Evolutionary conservation across 192 early-diverging fungal genomes (phyloP).

Genomic region (Backusella circina): DNA sequence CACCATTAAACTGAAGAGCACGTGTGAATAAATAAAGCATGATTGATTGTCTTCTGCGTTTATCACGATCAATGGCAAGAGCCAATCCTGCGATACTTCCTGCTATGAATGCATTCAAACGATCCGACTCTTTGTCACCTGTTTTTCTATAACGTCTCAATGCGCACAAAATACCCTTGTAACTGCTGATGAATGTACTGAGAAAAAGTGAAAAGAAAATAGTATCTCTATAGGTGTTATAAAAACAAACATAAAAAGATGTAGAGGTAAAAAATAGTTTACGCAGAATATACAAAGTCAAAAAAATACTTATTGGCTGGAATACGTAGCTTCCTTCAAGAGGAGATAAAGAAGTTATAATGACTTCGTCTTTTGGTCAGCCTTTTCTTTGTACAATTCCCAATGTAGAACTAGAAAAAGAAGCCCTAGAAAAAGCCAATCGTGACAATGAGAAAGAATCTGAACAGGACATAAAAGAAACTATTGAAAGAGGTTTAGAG

Average conservation of each 20-base stretch:
- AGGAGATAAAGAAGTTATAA: constrained; percentile 27
- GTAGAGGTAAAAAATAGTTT: neutral
- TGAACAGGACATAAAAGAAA: constrained; percentile 31
- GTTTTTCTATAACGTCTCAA: constrained; percentile 47
- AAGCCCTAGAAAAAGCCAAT: constrained; percentile 13
- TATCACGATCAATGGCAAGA: constrained; percentile 56
- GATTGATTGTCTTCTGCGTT: constrained; percentile 55
- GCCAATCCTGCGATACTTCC: constrained; percentile 60
- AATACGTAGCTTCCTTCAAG: neutral
- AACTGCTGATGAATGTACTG: constrained; percentile 56
- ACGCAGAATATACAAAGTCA: neutral
- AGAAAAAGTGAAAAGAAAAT: constrained; percentile 64
- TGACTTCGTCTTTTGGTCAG: constrained; percentile 40
- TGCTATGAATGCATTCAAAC: constrained; percentile 61
- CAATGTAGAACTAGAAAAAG: constrained; percentile 22
- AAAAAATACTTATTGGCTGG: neutral
- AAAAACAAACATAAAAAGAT: neutral
- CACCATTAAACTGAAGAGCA: constrained; percentile 56
- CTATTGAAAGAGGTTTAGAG: constrained; percentile 53
- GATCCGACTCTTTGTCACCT: constrained; percentile 40
- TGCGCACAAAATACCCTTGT: constrained; percentile 61
- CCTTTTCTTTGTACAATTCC: constrained; percentile 57
- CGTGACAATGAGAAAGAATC: constrained; percentile 14
- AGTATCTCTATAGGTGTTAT: constrained; percentile 46
- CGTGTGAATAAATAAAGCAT: constrained; percentile 63